phyloP scores from a whole-genome alignment of 306 rosid genomes.

The Lathyrus tuberosus region DNA sequence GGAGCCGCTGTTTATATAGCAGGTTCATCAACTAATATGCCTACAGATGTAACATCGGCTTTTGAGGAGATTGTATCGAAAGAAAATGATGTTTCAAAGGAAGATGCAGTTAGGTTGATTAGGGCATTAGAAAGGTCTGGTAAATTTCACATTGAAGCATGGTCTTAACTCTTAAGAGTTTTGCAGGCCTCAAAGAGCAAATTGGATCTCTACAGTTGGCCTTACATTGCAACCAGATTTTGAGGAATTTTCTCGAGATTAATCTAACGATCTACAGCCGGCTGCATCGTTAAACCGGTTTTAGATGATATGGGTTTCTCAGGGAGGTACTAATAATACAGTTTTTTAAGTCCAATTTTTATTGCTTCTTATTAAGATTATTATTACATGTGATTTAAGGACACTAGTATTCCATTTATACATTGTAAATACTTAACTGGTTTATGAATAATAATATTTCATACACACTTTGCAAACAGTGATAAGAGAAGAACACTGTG shows the following conservation, averaged over 20 bases:
- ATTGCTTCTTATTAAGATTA: not conserved
- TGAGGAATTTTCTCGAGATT: not conserved
- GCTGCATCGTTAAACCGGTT: no score
- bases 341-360: not conserved
- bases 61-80: conserved; percentile 72
- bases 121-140: conserved; percentile 70
- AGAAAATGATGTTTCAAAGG: conserved; percentile 66
- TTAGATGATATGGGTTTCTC: not conserved
- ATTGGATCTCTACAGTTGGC: not conserved
- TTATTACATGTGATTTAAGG: not conserved
- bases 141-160: conserved; percentile 80
- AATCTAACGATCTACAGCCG: not conserved
- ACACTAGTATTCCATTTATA: not conserved
- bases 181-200: not conserved
- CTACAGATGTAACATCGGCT: conserved; percentile 74
- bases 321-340: not conserved
- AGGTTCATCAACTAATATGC: conserved; percentile 95
- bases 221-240: not conserved
- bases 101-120: conserved; percentile 74
- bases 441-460: not conserved
- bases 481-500: no score
- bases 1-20: conserved; percentile 89
- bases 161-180: conserved; percentile 50
- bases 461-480: no score
- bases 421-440: not conserved